Evolutionary conservation across 768 basidiomycete genomes (phyloP).

Genomic region (Suillus weaverae): DNA sequence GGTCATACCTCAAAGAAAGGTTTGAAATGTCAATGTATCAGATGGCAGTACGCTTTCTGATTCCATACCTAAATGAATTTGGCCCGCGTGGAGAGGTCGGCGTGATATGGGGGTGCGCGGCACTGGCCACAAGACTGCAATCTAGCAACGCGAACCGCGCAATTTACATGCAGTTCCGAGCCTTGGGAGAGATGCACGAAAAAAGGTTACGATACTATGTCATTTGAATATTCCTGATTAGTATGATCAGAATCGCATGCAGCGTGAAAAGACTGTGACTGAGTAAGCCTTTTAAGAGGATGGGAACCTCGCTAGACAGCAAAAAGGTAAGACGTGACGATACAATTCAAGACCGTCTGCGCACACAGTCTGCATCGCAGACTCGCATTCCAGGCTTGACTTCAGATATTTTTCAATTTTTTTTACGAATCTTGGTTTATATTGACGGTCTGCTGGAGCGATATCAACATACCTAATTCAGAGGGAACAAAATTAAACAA

Average conservation of each 20-base stretch:
- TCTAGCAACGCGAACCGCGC: background rate
- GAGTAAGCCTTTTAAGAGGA: background rate
- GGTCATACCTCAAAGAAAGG: constrained; percentile 8
- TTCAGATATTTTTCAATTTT: background rate
- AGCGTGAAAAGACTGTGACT: background rate
- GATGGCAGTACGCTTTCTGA: background rate
- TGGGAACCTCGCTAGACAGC: background rate
- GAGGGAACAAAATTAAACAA: no score
- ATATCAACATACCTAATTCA: no score
- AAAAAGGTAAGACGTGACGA: background rate
- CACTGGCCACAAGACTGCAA: background rate
- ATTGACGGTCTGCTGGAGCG: no score
- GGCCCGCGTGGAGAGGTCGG: background rate
- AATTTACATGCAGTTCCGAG: background rate
- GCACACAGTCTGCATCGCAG: background rate
- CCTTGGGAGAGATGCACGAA: background rate
- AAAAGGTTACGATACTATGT: background rate
- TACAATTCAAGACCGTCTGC: background rate
- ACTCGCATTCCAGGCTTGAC: background rate
- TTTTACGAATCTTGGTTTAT: background rate
- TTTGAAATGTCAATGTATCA: constrained; percentile 3
- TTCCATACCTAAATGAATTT: background rate
- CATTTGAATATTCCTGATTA: background rate
- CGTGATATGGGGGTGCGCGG: background rate
- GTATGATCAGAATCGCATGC: background rate